Conservation (phyloP, 192 early-diverging fungal species). For the Backusella circina region DNA sequence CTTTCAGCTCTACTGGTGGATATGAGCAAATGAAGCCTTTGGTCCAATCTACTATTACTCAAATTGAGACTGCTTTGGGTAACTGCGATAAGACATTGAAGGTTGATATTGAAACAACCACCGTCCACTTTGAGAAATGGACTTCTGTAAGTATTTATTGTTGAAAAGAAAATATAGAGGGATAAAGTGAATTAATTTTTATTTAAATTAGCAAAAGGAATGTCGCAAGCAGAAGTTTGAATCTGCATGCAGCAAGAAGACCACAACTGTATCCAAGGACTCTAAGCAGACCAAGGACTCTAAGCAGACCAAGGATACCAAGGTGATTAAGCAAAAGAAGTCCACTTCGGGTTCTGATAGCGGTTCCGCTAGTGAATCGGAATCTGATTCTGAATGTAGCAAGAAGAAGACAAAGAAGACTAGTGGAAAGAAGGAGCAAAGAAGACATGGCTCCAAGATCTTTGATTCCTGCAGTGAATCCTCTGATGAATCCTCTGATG, state of each 20-base stretch:
- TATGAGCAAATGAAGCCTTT: slow-evolving; percentile 13
- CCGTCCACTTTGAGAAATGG: neutral
- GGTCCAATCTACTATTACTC: neutral
- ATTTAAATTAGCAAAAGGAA: neutral
- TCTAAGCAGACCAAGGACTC: neutral
- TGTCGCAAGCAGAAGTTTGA: neutral
- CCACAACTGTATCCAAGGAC: neutral
- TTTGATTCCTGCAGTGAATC: too few relatives aligned
- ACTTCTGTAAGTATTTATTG: neutral
- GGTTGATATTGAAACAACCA: neutral
- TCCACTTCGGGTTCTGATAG: neutral
- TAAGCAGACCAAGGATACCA: neutral
- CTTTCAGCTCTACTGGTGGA: neutral
- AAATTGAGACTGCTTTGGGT: slow-evolving; percentile 1
- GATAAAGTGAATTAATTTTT: neutral
- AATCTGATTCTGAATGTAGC: neutral
- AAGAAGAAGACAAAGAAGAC: slow-evolving; percentile 10
- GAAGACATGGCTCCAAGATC: neutral
- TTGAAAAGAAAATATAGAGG: neutral
- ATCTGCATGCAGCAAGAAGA: neutral
- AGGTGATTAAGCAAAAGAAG: neutral
- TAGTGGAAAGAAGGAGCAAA: neutral
- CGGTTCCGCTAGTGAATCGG: neutral
- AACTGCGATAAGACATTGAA: slow-evolving; percentile 3
- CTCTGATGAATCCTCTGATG: neutral